Conservation (phyloP, 2,329 filamentous ascomycete species). For the Fusarium solani-melongenae region DNA sequence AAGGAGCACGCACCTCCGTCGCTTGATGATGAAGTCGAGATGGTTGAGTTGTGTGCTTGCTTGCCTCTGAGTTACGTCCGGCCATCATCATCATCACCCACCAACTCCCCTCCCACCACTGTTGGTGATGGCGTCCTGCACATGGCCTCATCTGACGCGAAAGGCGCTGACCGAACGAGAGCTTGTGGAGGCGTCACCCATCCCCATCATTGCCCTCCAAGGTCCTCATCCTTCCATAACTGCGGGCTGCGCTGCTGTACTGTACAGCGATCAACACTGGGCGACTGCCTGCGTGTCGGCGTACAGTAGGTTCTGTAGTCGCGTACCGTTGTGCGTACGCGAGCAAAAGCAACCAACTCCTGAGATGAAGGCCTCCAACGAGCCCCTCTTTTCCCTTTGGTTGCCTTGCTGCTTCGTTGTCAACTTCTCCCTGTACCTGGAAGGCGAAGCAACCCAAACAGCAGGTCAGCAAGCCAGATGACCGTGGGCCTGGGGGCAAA, state of each 20-base stretch:
- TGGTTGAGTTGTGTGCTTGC: slow-evolving; percentile 10
- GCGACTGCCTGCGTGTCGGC: neutral
- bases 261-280: slow-evolving; percentile 11
- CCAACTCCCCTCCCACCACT: neutral
- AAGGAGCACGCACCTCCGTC: neutral
- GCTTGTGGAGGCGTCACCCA: slow-evolving; percentile 1
- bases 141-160: slow-evolving; percentile 27
- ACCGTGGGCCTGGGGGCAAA: slow-evolving; percentile 12
- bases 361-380: neutral
- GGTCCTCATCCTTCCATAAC: neutral
- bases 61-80: slow-evolving; percentile 18
- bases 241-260: neutral
- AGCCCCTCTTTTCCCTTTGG: slow-evolving; percentile 1
- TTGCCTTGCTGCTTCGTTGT: slow-evolving; percentile 8
- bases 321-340: neutral
- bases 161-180: slow-evolving; percentile 12
- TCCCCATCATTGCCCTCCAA: neutral
- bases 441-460: slow-evolving; percentile 14
- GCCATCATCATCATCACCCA: slow-evolving; percentile 19
- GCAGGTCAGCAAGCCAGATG: neutral
- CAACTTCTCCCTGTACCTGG: slow-evolving; percentile 12
- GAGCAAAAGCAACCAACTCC: neutral
- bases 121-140: slow-evolving; percentile 24
- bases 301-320: neutral
- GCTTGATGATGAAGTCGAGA: slow-evolving; percentile 1